Conservation (phyloP, 1,284 basidiomycete genomes). For the Ganoderma multipileum region DNA sequence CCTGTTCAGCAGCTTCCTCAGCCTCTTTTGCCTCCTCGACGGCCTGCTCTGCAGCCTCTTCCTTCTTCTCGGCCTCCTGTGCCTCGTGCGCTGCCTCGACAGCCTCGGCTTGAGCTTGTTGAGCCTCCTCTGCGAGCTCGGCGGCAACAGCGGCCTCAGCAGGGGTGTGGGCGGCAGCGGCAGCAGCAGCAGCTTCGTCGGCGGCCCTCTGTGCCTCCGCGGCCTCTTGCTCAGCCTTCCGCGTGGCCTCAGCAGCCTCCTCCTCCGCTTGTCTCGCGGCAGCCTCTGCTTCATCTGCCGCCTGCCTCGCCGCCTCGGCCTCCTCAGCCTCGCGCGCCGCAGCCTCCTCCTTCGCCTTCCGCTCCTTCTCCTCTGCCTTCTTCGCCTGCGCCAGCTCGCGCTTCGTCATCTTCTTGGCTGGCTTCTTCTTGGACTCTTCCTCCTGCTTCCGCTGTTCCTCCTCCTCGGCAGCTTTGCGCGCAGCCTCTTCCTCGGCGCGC, state of each 20-base stretch:
- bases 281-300: conserved; percentile 22
- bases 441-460: conserved; percentile 22
- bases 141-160: conserved; percentile 12
- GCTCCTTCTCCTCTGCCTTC: conserved; percentile 26
- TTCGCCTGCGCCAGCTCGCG: conserved; percentile 21
- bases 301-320: conserved; percentile 57
- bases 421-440: conserved; percentile 28
- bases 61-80: conserved; percentile 21
- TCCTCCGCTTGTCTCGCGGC: conserved; percentile 10
- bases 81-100: conserved; percentile 15
- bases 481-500: conserved; percentile 19
- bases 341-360: conserved; percentile 18
- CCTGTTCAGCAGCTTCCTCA: conserved; percentile 18
- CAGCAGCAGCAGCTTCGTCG: conserved; percentile 9
- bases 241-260: conserved; percentile 20
- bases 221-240: conserved; percentile 12
- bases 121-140: conserved; percentile 8
- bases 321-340: conserved; percentile 10
- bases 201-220: background rate
- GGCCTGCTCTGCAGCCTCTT: conserved; percentile 22
- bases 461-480: conserved; percentile 14
- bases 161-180: conserved; percentile 10
- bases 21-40: conserved; percentile 27
- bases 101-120: conserved; percentile 16
- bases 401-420: conserved; percentile 30